phyloP scores from a whole-genome alignment of 1,139 yeast genomes.

The Lodderomyces pseudojiufengensis region DNA sequence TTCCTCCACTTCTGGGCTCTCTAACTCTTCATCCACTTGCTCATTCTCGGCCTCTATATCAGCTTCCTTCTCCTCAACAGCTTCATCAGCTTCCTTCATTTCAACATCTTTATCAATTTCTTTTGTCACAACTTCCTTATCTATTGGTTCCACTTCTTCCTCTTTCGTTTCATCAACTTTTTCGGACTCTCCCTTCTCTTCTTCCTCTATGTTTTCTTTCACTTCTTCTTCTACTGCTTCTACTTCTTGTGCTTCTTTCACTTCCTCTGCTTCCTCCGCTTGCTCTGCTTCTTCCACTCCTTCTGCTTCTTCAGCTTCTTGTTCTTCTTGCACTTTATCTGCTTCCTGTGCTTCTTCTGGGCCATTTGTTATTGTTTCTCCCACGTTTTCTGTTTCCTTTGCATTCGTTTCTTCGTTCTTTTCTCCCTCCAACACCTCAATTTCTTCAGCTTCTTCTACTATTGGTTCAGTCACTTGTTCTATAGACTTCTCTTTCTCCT shows the following conservation, averaged over 20 bases:
- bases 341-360: background rate
- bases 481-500: no score
- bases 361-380: constrained; percentile 1
- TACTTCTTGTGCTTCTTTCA: constrained; percentile 6
- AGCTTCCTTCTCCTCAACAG: constrained; percentile 4
- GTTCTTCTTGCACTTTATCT: background rate
- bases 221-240: constrained; percentile 7
- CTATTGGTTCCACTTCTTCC: constrained; percentile 4
- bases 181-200: constrained; percentile 9
- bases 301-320: background rate
- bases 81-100: constrained; percentile 5
- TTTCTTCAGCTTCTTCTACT: background rate
- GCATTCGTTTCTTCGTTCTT: constrained; percentile 5
- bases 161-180: constrained; percentile 9
- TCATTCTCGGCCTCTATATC: constrained; percentile 2
- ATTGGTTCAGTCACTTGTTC: background rate
- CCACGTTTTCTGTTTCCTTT: constrained; percentile 3
- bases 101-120: constrained; percentile 9
- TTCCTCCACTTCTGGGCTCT: constrained; percentile 4
- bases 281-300: constrained; percentile 3
- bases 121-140: no score
- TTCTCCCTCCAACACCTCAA: background rate
- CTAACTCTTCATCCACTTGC: constrained; percentile 2
- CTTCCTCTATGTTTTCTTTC: constrained; percentile 10
- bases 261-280: constrained; percentile 3